Base-by-base conservation (phyloP, 306 rosid species). In the Canavalia gladiata region DNA sequence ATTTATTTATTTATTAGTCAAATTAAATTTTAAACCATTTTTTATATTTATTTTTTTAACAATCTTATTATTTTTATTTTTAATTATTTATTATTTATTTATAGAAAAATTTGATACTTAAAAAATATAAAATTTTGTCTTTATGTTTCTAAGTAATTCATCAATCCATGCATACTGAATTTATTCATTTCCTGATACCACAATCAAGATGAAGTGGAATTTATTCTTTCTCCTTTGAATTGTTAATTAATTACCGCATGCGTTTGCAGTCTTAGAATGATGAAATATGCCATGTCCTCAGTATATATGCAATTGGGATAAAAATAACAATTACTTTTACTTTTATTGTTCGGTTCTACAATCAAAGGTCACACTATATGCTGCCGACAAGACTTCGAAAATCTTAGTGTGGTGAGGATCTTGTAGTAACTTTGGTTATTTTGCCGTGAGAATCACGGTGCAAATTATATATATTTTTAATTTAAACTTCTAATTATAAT, bases 271-370 rank as follows among this genome's bases (percentile, higher is more conserved):
- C 31, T 7, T 25, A 2, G 59, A 25, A 52, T 52, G 29, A 29
- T 52, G 58, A 52, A 52, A n/a, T 10, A 58, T 30, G 64, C 5
- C 1, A 25, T 2, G 30, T 63, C 47, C 11, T 63, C 13, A 29
- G 69, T 60, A 60, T 33, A 11, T 62, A 62, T 63, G 12, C 50
- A 64, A 6, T 64, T 37, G 50, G 12, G 7, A 65, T 41, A 65
- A 41, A 39, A 41, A 18, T 18, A 18, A 2, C 3, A 41, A n/a
- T 7, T 7, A 65, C 5, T 41, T 41, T 41, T 65, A 37, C 69
- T 63, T 37, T 64, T 29, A 37, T 35, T 64, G 9, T 64, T 64
- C 71, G n/a, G 50, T 65, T 65, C 71, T n/a, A n/a, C 31, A 65
- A 65, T 41, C 6, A 3, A 65, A 65, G 39, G 30, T 13, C 28